These are phyloP conservation scores for Leccinum subtestaceum DNA, from an alignment of 768 basidiomycete genomes.

Conservation along the genomic window DNA sequence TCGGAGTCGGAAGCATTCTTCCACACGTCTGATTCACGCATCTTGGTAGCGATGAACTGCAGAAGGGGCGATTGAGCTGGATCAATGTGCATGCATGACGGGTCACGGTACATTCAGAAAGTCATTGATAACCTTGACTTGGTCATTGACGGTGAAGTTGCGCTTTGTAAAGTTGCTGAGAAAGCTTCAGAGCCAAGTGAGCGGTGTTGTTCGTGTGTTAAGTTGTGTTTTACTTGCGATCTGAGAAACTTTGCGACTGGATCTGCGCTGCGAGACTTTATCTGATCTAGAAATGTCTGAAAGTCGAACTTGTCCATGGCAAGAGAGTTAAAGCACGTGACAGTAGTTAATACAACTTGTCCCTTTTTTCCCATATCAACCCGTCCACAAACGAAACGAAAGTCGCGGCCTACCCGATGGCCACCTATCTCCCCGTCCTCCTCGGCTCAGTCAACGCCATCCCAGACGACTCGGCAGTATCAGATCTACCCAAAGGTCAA, in stretches of 20 bases:
- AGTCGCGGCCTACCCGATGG: slow-evolving; percentile 37
- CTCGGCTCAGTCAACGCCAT: slow-evolving; percentile 60
- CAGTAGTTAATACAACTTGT: not conserved
- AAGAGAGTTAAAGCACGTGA: slow-evolving; percentile 18
- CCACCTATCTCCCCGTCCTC: slow-evolving; percentile 68
- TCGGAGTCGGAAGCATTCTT: slow-evolving; percentile 71
- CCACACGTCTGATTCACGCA: slow-evolving; percentile 86
- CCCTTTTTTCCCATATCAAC: not conserved
- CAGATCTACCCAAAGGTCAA: slow-evolving; percentile 85
- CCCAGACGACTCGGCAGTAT: slow-evolving; percentile 76
- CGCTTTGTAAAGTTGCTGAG: slow-evolving; percentile 90
- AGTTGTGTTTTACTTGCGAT: slow-evolving; percentile 73
- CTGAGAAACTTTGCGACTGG: slow-evolving; percentile 93
- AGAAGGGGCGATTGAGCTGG: slow-evolving; percentile 17
- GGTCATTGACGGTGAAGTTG: slow-evolving; percentile 88
- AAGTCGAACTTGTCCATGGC: slow-evolving; percentile 74
- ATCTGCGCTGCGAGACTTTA: slow-evolving; percentile 84
- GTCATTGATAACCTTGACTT: slow-evolving; percentile 93
- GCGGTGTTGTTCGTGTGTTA: not conserved
- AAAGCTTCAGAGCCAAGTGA: slow-evolving; percentile 52
- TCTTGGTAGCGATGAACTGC: slow-evolving; percentile 87
- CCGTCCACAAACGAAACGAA: not conserved
- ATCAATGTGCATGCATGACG: slow-evolving; percentile 1
- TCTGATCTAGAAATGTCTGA: slow-evolving; percentile 91
- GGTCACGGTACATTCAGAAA: slow-evolving; percentile 64